Evolutionary conservation across 1,139 yeast species (phyloP).

Genomic region (Nakaseomyces bracarensis): DNA sequence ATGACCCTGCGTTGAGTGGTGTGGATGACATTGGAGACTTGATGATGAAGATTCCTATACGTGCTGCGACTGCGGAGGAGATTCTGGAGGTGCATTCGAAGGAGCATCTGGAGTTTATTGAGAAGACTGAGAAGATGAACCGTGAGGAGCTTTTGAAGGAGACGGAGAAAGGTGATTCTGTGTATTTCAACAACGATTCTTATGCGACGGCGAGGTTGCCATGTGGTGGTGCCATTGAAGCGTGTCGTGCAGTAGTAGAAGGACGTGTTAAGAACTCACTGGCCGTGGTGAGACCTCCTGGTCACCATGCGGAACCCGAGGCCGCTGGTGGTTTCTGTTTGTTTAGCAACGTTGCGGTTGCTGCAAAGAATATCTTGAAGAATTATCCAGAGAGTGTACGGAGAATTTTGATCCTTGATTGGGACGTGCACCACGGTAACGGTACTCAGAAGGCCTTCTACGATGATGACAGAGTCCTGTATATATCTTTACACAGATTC

Average conservation of each 20-base stretch:
- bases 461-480: conserved; percentile 82
- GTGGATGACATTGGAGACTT: conserved; percentile 71
- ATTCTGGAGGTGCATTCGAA: conserved; percentile 78
- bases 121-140: conserved; percentile 69
- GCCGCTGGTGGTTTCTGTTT: conserved; percentile 95
- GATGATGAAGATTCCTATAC: conserved; percentile 80
- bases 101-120: conserved; percentile 69
- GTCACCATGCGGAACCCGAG: conserved; percentile 98
- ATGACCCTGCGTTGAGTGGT: conserved; percentile 74
- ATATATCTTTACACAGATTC: conserved; percentile 84
- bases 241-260: conserved; percentile 91
- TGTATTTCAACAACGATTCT: conserved; percentile 89
- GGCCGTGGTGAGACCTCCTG: conserved; percentile 97
- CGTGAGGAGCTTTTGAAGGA: conserved; percentile 71
- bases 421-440: conserved; percentile 99
- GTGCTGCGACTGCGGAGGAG: conserved; percentile 85
- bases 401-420: conserved; percentile 75
- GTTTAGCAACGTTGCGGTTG: conserved; percentile 94
- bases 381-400: conserved; percentile 84
- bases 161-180: conserved; percentile 90
- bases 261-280: conserved; percentile 84
- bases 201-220: conserved; percentile 79
- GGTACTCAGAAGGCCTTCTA: conserved; percentile 93
- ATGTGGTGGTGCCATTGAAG: conserved; percentile 96
- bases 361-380: conserved; percentile 77